Conservation (phyloP, 345 rosid genomes). For the Anacardium occidentale region DNA sequence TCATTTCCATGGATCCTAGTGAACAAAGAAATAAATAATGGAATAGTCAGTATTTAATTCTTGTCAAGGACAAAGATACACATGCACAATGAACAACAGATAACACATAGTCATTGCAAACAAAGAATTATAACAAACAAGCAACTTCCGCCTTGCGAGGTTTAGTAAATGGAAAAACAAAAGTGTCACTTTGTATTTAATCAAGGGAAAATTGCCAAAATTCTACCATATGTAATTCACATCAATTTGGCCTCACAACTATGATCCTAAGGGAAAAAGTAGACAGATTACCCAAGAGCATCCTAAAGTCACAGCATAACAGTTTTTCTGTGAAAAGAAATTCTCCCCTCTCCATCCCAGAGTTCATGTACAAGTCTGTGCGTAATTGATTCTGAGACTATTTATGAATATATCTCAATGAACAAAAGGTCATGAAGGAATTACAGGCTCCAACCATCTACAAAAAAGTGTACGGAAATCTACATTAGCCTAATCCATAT, state of each 20-base stretch:
- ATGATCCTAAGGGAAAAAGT: background rate
- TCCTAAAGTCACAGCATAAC: background rate
- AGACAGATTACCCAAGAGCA: background rate
- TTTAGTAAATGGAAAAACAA: background rate
- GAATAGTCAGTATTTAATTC: conserved; percentile 14
- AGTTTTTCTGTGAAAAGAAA: background rate
- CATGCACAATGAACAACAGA: background rate
- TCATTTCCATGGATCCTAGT: conserved; percentile 78
- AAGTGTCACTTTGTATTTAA: background rate
- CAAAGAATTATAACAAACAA: background rate
- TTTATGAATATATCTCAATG: too few relatives aligned
- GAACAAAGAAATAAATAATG: conserved; percentile 15
- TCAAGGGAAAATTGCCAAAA: background rate
- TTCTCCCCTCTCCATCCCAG: background rate
- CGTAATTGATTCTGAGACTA: too few relatives aligned
- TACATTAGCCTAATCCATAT: background rate
- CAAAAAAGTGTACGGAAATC: background rate
- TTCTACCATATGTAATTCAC: background rate
- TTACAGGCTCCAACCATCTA: too few relatives aligned
- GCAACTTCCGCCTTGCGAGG: background rate
- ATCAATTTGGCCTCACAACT: background rate
- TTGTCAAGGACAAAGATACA: conserved; percentile 10
- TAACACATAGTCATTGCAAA: background rate
- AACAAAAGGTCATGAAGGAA: too few relatives aligned
- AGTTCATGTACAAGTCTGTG: too few relatives aligned